Conservation (phyloP, 441 rosid genomes). For the Caryocar brasiliense region DNA sequence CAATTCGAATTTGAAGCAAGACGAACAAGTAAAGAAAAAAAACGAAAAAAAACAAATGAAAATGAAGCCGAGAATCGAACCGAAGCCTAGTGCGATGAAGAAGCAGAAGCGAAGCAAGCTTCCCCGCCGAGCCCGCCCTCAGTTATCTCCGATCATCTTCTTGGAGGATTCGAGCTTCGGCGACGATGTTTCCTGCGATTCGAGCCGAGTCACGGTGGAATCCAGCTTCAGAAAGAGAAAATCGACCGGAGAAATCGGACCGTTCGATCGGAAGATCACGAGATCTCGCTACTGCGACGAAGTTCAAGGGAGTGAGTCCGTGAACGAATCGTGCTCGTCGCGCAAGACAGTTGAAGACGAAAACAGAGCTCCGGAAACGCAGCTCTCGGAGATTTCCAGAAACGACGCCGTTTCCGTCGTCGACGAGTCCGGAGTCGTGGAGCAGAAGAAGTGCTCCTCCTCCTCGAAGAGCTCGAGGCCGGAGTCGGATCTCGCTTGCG, state of each 20-base stretch:
- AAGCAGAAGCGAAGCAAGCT: conserved; percentile 59
- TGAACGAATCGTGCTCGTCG: conserved; percentile 31
- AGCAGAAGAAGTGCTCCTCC: no score
- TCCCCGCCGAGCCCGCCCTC: conserved; percentile 37
- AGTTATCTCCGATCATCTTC: conserved; percentile 34
- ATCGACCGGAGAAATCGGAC: conserved; percentile 16
- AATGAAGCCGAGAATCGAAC: conserved; percentile 18
- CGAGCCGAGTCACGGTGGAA: conserved; percentile 33
- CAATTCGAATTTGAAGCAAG: conserved; percentile 1
- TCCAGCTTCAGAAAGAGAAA: conserved; percentile 18
- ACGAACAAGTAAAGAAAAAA: no score
- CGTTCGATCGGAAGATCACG: conserved; percentile 43
- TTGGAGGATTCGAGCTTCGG: conserved; percentile 27
- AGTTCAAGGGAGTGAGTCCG: conserved; percentile 47
- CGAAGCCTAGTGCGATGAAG: conserved; percentile 10
- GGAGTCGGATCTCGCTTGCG: conserved; percentile 62
- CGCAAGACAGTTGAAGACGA: conserved; percentile 22
- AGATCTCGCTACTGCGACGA: conserved; percentile 41
- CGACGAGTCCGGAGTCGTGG: conserved; percentile 25
- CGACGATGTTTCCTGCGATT: conserved; percentile 43
- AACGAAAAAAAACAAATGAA: conserved; percentile 21
- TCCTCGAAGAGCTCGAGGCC: conserved; percentile 17
- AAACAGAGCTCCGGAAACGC: conserved; percentile 19
- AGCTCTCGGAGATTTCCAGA: conserved; percentile 31
- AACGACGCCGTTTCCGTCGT: conserved; percentile 21